A percentile compares a stretch with the other conserved stretches of the same genome.
Conservation (phyloP, 768 basidiomycete genomes). For the Psilocybe sp. region DNA sequence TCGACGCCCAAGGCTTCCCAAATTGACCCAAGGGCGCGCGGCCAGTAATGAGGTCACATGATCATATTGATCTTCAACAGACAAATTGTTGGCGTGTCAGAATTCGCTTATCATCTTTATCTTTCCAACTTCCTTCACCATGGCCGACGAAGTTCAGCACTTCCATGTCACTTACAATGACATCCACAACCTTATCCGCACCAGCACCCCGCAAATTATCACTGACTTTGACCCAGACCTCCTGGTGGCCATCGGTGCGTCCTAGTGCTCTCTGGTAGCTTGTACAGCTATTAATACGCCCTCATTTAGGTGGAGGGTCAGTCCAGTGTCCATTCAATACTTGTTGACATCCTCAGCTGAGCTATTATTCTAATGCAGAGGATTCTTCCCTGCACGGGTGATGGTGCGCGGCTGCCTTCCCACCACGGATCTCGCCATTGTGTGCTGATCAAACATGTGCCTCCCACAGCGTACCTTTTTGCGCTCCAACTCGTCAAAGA, state of each 20-base stretch:
- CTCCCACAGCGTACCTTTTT: conserved; percentile 74
- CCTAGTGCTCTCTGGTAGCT: neutral
- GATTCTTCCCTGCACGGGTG: conserved; percentile 95
- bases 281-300: conserved; percentile 9
- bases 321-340: conserved; percentile 27
- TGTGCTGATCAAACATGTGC: conserved; percentile 1
- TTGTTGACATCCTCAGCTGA: conserved; percentile 10
- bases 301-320: conserved; percentile 71
- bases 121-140: conserved; percentile 17
- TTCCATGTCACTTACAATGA: conserved; percentile 85
- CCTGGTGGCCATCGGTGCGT: conserved; percentile 77
- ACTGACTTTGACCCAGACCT: conserved; percentile 82
- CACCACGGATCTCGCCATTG: neutral
- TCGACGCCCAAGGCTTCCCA: too few relatives aligned
- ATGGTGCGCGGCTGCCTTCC: conserved; percentile 42
- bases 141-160: conserved; percentile 52
- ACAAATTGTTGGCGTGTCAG: too few relatives aligned
- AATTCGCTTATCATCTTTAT: conserved; percentile 6
- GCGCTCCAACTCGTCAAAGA: conserved; percentile 63
- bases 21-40: too few relatives aligned
- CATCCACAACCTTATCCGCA: conserved; percentile 84
- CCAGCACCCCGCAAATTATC: conserved; percentile 63
- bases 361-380: conserved; percentile 41
- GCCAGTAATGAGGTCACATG: too few relatives aligned
- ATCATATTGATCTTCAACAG: too few relatives aligned